Evolutionary conservation across 108 stramenopile species (phyloP).

Genomic region (Fistulifera pelliculosa): DNA sequence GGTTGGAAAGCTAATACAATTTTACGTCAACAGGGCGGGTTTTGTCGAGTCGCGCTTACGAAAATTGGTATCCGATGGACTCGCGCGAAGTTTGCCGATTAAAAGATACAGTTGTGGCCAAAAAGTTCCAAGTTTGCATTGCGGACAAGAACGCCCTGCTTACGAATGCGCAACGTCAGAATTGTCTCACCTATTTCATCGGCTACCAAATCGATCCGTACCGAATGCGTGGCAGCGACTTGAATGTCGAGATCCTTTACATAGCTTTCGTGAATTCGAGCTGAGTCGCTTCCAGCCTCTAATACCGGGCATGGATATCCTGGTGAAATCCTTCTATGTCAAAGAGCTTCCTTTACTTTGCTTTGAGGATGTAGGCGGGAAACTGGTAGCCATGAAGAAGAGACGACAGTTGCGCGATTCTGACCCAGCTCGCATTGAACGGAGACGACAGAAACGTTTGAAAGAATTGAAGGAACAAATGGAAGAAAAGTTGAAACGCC

Average conservation of each 20-base stretch:
- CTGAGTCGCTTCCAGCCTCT: slow-evolving; percentile 63
- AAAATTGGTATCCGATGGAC: slow-evolving; percentile 71
- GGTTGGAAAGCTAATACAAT: no score
- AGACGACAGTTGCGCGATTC: slow-evolving; percentile 59
- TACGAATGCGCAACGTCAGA: slow-evolving; percentile 67
- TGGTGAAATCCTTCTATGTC: slow-evolving; percentile 55
- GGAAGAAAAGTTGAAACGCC: slow-evolving; percentile 55
- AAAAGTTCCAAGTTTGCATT: slow-evolving; percentile 82
- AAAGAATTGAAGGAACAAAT: slow-evolving; percentile 70
- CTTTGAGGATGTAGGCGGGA: slow-evolving; percentile 70
- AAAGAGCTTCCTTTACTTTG: slow-evolving; percentile 71
- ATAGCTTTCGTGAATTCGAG: slow-evolving; percentile 79
- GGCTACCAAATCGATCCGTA: slow-evolving; percentile 70
- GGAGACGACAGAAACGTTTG: slow-evolving; percentile 40
- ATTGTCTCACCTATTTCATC: slow-evolving; percentile 75
- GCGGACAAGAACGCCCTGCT: slow-evolving; percentile 65
- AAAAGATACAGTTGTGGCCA: slow-evolving; percentile 84
- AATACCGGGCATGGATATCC: slow-evolving; percentile 75
- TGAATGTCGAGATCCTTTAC: slow-evolving; percentile 76
- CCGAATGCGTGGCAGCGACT: slow-evolving; percentile 76
- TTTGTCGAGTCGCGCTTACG: slow-evolving; percentile 90
- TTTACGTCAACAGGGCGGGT: slow-evolving; percentile 33
- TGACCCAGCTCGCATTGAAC: slow-evolving; percentile 66
- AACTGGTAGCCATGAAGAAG: slow-evolving; percentile 76
- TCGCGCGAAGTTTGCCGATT: slow-evolving; percentile 70